Evolutionary conservation across 352 stramenopile genomes (phyloP), one percentile per base, ranked within the genome.

Genomic region (Phytophthora nicotianae): DNA sequence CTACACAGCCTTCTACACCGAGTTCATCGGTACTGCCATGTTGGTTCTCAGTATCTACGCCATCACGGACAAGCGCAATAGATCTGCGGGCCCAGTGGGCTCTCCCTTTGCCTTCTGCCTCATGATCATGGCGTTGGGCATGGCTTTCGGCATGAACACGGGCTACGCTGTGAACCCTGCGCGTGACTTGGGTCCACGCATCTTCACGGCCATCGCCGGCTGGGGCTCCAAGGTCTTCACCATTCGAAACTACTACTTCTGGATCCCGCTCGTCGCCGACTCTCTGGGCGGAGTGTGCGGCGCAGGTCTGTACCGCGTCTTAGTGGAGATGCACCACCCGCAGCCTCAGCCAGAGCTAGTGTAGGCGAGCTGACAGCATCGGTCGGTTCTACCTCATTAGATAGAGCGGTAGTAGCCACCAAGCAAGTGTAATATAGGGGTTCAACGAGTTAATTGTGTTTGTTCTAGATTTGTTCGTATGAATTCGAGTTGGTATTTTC

Each of bases 151-250:
- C 33, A 62, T 62, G 54, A 58, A 58, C 37, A 58, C 76, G 10
- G 74, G 74, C 3, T 89, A 85, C 58, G 79, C 79, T 0, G 27
- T 89, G 8, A 89, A 89, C 62, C 79, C 75, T 0, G 75, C 75
- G 4, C 65, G 70, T 20, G 75, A 84, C 62, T 64, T 84, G 13
- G 71, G 65, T 24, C 69, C 69, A 27, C 68, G 75, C 9, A 27
- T 84, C 14, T 78, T 85, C 49, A 67, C 72, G 40, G 17, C 32
- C 9, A 24, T 58, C 19, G 75, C 73, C 9, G 75, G 75, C 50
- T 81, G 67, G 62, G 75, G 75, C 17, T 63, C 58, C 16, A 69
- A 74, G 49, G 69, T 78, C 10, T 85, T 85, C 55, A 74, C 66
- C 9, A 17, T 50, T n/a, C 56, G 54, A 37, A 53, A 76, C 58